phyloP scores from a whole-genome alignment of 371 early-diverging fungal species.

The Apophysomyces trapeziformis region DNA sequence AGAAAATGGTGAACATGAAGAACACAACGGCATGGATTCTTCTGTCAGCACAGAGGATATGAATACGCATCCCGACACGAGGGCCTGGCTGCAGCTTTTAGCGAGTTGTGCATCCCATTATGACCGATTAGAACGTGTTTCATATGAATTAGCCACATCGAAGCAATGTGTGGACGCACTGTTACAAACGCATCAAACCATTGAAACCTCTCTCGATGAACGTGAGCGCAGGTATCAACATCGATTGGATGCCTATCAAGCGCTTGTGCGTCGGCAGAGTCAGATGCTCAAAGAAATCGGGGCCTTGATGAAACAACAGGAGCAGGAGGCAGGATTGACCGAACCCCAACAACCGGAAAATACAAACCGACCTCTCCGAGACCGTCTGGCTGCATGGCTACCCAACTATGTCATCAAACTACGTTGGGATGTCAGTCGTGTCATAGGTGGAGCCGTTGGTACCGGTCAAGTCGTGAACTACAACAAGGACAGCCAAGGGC shows the following conservation, averaged over 20 bases:
- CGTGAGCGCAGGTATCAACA: conserved; percentile 21
- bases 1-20: background rate
- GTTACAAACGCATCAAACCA: conserved; percentile 14
- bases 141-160: conserved; percentile 14
- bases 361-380: background rate
- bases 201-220: conserved; percentile 20
- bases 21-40: background rate
- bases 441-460: conserved; percentile 20
- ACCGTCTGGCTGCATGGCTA: conserved; percentile 2
- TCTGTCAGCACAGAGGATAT: too few species aligned
- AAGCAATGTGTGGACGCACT: conserved; percentile 14
- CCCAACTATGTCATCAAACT: conserved; percentile 10
- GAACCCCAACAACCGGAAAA: conserved; percentile 12
- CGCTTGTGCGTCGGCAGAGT: conserved; percentile 8
- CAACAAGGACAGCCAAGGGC: background rate
- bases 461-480: conserved; percentile 19
- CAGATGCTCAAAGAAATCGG: conserved; percentile 23
- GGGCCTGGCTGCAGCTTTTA: conserved; percentile 14
- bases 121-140: conserved; percentile 17
- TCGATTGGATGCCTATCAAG: conserved; percentile 18
- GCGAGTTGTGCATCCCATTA: conserved; percentile 21
- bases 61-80: too few species aligned
- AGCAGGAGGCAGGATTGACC: background rate
- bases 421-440: conserved; percentile 17
- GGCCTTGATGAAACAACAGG: conserved; percentile 1